Percentiles rank a stretch among this genome's conserved stretches.
These are phyloP conservation scores for Colletotrichum abscissum DNA, from an alignment of 2,329 filamentous ascomycete species.

Conservation along the genomic window DNA sequence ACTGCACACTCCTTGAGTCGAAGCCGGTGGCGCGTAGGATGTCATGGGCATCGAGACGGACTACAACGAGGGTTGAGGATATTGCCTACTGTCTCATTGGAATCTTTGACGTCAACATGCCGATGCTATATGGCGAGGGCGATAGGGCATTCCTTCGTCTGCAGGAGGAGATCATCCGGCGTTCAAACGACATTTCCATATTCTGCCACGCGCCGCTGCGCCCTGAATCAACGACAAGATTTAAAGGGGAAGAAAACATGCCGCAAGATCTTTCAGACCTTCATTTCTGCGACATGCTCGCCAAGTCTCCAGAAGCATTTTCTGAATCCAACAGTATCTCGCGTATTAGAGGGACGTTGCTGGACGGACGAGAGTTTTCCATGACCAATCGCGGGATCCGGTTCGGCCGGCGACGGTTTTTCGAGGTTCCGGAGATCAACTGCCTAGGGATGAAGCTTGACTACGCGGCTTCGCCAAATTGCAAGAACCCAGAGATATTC, in stretches of 20 bases:
- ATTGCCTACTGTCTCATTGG: slow-evolving; percentile 42
- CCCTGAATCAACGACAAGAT: background rate
- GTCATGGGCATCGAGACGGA: slow-evolving; percentile 41
- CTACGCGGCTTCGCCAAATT: background rate
- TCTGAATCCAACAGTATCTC: background rate
- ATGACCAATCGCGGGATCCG: slow-evolving; percentile 6
- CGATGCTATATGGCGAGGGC: slow-evolving; percentile 43
- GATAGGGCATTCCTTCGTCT: slow-evolving; percentile 38
- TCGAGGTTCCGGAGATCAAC: background rate
- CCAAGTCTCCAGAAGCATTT: slow-evolving; percentile 4
- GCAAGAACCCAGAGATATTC: background rate
- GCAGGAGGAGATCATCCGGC: slow-evolving; percentile 8
- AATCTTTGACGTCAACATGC: slow-evolving; percentile 43
- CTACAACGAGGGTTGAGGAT: slow-evolving; percentile 40
- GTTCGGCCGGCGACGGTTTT: background rate
- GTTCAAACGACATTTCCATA: slow-evolving; percentile 2
- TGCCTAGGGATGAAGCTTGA: background rate
- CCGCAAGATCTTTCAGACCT: background rate
- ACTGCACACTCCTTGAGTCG: background rate
- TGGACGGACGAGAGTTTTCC: background rate
- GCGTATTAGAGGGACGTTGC: background rate
- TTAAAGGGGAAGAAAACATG: background rate
- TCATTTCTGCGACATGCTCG: background rate
- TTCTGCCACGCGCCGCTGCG: slow-evolving; percentile 7
- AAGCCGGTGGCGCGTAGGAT: slow-evolving; percentile 39